These are phyloP conservation scores for Xylaria sp. DNA, from an alignment of 2,329 filamentous ascomycete species.

Conservation along the genomic window DNA sequence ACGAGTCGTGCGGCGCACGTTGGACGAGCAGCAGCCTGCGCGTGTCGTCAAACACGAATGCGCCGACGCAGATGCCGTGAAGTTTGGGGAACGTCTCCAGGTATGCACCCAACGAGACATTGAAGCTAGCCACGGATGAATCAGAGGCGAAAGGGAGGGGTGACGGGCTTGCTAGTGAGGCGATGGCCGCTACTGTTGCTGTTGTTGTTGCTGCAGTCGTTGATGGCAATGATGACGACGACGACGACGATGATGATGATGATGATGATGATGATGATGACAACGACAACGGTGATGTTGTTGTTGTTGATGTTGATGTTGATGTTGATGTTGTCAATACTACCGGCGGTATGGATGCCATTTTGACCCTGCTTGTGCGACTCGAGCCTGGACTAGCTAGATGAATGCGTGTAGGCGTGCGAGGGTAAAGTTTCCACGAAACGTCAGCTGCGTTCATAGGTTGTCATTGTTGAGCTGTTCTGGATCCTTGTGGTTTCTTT, in stretches of 20 bases:
- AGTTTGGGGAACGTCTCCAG: slow-evolving; percentile 39
- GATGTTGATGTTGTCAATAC: neutral
- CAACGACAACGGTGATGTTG: too few species aligned
- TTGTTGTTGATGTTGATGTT: neutral
- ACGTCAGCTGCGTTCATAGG: neutral
- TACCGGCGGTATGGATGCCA: slow-evolving; percentile 11
- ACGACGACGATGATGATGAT: neutral
- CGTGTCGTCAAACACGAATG: slow-evolving; percentile 46
- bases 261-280: neutral
- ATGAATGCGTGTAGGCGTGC: neutral
- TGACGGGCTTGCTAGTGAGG: slow-evolving; percentile 15
- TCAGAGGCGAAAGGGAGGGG: slow-evolving; percentile 39
- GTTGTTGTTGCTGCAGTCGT: slow-evolving; percentile 6
- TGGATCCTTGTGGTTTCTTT: neutral
- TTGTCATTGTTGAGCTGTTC: neutral
- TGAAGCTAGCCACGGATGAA: slow-evolving; percentile 40
- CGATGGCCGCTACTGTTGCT: slow-evolving; percentile 10
- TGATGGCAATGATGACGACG: neutral
- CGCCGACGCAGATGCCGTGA: slow-evolving; percentile 43
- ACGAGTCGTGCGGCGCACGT: slow-evolving; percentile 51
- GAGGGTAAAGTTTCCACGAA: neutral
- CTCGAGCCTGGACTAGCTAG: neutral
- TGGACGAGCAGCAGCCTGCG: slow-evolving; percentile 53
- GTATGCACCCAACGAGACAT: slow-evolving; percentile 39
- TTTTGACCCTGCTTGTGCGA: neutral